A percentile compares a stretch with the other conserved stretches of the same genome.
Conservation (phyloP, 2,329 filamentous ascomycete species). For the Stenocarpella maydis region DNA sequence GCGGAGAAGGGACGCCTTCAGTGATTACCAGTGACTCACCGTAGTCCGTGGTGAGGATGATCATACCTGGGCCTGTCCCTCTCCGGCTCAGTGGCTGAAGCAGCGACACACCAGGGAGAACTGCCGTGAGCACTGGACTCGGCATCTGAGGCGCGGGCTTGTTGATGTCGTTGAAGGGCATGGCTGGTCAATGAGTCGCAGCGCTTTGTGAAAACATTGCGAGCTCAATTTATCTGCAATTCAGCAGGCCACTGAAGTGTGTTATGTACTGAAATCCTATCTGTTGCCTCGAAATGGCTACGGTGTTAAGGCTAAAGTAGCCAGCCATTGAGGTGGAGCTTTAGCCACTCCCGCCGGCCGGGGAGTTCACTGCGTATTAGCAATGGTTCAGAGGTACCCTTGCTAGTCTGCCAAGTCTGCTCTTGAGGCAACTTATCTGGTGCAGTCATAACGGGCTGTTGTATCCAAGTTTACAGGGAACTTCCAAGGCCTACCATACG, state of each 20-base stretch:
- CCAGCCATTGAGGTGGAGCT: background rate
- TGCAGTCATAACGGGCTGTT: conserved; percentile 49
- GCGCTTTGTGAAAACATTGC: background rate
- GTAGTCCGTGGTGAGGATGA: conserved; percentile 37
- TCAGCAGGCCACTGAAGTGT: background rate
- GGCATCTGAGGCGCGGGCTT: conserved; percentile 32
- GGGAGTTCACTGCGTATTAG: background rate
- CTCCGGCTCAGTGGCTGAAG: conserved; percentile 41
- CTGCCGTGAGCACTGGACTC: conserved; percentile 28
- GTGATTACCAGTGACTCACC: conserved; percentile 32
- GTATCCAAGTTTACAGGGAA: background rate
- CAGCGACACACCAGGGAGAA: conserved; percentile 28
- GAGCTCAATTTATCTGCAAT: background rate
- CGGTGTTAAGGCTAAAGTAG: background rate
- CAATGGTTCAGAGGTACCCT: background rate
- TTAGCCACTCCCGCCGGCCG: background rate
- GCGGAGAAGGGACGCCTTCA: conserved; percentile 28
- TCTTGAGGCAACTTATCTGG: conserved; percentile 36
- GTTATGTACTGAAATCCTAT: background rate
- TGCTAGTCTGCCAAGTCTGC: conserved; percentile 20
- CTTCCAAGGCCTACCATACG: background rate
- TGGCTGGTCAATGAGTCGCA: background rate
- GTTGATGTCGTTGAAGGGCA: conserved; percentile 34
- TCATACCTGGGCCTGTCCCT: conserved; percentile 41
- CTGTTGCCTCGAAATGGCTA: background rate